These are phyloP conservation scores for Gracilaria domingensis DNA, from an alignment of 23 red algal genomes.

Conservation along the genomic window DNA sequence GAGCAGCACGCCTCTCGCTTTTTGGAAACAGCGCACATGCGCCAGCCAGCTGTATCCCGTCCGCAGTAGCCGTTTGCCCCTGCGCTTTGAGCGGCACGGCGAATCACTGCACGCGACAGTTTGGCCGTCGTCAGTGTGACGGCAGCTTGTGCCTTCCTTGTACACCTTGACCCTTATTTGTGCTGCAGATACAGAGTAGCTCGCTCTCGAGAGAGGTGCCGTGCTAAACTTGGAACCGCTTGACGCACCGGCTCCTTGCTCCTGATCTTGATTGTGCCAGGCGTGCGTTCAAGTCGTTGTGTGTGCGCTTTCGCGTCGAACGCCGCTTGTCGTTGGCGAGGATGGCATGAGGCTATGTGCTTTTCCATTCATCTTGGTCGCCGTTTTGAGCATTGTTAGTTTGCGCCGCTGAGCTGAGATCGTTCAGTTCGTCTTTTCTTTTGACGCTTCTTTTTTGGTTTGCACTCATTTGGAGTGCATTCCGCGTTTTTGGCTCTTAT, in stretches of 20 bases:
- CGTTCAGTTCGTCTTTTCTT: too few relatives aligned
- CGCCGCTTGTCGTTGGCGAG: background rate
- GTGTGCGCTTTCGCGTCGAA: constrained; percentile 7
- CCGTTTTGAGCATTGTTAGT: background rate
- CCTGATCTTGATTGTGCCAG: background rate
- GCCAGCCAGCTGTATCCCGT: too few relatives aligned
- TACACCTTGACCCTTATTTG: too few relatives aligned
- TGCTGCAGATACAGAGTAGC: background rate
- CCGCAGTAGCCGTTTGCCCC: too few relatives aligned
- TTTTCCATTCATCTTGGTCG: background rate
- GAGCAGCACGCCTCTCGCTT: too few relatives aligned
- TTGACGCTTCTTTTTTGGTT: too few relatives aligned
- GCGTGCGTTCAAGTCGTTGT: background rate
- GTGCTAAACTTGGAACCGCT: background rate
- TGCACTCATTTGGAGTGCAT: background rate
- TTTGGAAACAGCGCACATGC: too few relatives aligned
- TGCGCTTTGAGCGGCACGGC: too few relatives aligned
- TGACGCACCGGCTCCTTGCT: background rate
- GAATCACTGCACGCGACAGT: background rate
- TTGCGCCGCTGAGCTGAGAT: background rate
- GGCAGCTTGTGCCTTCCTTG: background rate
- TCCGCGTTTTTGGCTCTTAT: background rate
- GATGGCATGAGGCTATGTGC: background rate
- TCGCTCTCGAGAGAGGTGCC: background rate
- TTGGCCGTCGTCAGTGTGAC: background rate